Evolutionary conservation across 805 yeast genomes (phyloP), one percentile per base, ranked within the genome.

Genomic region (Nakazawaea ishiwadae): DNA sequence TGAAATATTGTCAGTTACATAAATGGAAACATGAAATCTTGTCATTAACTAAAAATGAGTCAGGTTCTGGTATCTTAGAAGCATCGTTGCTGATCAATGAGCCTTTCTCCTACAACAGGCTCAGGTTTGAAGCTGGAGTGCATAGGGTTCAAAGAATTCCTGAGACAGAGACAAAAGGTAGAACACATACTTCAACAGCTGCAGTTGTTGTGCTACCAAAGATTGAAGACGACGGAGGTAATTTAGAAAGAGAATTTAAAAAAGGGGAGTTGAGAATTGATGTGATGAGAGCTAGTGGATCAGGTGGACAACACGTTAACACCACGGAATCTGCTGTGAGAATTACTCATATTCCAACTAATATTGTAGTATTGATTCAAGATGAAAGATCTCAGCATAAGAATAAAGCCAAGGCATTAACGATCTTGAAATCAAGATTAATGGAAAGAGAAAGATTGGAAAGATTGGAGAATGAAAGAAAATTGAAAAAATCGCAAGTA

Each of bases 291-390:
- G 87, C 98, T 1, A 80, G 96, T 42, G 99, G 99, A 3, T 84
- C 93, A 48, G 99, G 99, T 43, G 99, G 99, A 0, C 99, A 91
- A 65, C 98, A 91, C 56, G 99, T 91, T 28, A 91, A 91, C 57
- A 91, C 96, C 11, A 93, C 98, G 0, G 98, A 91, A 56, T 88
- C 96, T 1, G 99, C 99, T 0, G 98, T 93, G 11, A 72, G 99
- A 52, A 65, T 93, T 20, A 88, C 91, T 1, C 99, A 93, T 63
- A 68, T 84, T 12, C 97, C 98, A 4, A 80, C 96, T 0, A 97
- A 97, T 3, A 79, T 87, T 30, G 80, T 79, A 4, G 96, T 93
- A 2, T 73, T 80, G 37, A 95, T 90, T 68, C 98, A 93, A 58
- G 97, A 93, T 57, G 96, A 88, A 55, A 67, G 99, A 48, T 90